Conservation (phyloP, 306 rosid genomes). For the Medicago truncatula region DNA sequence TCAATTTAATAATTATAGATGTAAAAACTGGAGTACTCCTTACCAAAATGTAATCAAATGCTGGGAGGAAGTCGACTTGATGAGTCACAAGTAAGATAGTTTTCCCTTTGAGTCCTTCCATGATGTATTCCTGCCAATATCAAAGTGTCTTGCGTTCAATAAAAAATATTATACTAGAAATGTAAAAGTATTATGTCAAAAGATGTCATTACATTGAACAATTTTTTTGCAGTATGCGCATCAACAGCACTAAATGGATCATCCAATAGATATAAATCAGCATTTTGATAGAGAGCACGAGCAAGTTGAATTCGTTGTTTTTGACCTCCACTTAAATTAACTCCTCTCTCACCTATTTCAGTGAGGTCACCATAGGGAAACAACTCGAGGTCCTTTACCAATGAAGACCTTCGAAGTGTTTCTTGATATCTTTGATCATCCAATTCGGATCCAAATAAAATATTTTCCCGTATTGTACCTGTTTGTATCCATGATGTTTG, state of each 20-base stretch:
- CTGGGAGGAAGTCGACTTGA: constrained; percentile 69
- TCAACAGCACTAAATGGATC: constrained; percentile 80
- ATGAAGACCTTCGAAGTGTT: constrained; percentile 54
- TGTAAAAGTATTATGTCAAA: neutral
- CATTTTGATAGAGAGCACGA: constrained; percentile 87
- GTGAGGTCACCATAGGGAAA: constrained; percentile 62
- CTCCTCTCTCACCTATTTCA: constrained; percentile 65
- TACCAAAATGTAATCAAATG: constrained; percentile 60
- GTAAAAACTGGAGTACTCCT: neutral
- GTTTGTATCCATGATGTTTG: constrained; percentile 72
- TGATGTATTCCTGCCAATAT: constrained; percentile 54
- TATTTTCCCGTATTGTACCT: constrained; percentile 58
- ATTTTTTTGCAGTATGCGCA: constrained; percentile 58
- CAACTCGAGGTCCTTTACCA: constrained; percentile 61
- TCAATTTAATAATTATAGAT: too few species aligned
- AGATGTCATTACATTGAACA: constrained; percentile 50
- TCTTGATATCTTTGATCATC: constrained; percentile 55
- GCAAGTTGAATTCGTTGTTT: constrained; percentile 93
- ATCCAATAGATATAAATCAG: constrained; percentile 71
- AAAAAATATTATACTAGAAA: neutral
- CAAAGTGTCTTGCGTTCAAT: neutral
- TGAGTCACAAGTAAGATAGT: constrained; percentile 67
- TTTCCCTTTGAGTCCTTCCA: constrained; percentile 57
- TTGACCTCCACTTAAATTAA: constrained; percentile 83
- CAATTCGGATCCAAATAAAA: constrained; percentile 58